A percentile compares a stretch with the other conserved stretches of the same genome.
Conservation (phyloP, 352 stramenopile genomes). For the Plasmopara muralis region DNA sequence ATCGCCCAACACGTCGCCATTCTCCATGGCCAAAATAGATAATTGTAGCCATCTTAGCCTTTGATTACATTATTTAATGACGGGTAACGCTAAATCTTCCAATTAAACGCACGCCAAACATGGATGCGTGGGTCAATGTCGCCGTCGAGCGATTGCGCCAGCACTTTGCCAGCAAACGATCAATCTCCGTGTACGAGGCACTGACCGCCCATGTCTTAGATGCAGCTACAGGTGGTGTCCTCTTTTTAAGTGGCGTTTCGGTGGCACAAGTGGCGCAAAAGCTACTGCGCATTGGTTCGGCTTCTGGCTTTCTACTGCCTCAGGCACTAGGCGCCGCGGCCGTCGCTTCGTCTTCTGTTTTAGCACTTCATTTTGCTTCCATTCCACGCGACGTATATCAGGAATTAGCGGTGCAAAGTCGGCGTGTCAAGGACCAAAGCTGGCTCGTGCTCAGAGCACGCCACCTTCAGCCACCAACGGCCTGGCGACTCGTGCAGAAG, state of each 20-base stretch:
- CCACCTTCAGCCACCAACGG: constrained; percentile 20
- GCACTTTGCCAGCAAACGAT: constrained; percentile 36
- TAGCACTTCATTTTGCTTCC: constrained; percentile 45
- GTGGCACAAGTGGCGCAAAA: constrained; percentile 43
- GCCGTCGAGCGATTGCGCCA: constrained; percentile 20
- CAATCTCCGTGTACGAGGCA: constrained; percentile 34
- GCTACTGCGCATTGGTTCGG: constrained; percentile 33
- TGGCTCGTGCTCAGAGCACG: constrained; percentile 21
- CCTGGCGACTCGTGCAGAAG: constrained; percentile 15
- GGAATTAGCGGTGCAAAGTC: constrained; percentile 19
- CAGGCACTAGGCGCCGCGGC: constrained; percentile 31
- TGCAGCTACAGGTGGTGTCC: constrained; percentile 35
- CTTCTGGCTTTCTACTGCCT: constrained; percentile 38
- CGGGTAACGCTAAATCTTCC: too few species aligned
- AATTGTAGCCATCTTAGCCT: too few species aligned
- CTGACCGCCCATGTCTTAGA: constrained; percentile 37
- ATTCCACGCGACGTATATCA: constrained; percentile 40
- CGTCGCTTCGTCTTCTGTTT: constrained; percentile 41
- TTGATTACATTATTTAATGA: too few species aligned
- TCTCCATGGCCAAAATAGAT: background rate
- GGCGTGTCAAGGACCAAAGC: constrained; percentile 11
- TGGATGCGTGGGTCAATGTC: constrained; percentile 13
- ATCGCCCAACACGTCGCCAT: background rate
- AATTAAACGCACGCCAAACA: background rate
- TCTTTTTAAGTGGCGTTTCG: constrained; percentile 47